Conservation (phyloP, 345 rosid species). For the Brassica juncea region DNA sequence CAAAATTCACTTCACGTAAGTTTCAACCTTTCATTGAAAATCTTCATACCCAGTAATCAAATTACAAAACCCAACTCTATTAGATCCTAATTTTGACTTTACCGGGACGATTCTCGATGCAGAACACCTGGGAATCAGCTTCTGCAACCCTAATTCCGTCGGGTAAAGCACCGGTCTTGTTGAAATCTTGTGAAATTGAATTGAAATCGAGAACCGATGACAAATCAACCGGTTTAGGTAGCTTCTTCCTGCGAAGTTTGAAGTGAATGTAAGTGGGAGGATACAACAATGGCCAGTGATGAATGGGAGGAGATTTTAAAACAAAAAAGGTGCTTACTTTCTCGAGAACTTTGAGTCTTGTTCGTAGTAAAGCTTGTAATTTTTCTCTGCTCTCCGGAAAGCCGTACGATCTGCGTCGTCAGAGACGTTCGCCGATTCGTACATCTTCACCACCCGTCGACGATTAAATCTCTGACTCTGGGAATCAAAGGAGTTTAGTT, state of each 20-base stretch:
- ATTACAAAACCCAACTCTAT: background rate
- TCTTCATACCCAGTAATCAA: background rate
- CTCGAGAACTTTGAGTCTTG: slow-evolving; percentile 56
- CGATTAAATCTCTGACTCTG: background rate
- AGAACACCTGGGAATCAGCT: slow-evolving; percentile 50
- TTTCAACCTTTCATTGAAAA: background rate
- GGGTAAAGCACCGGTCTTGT: slow-evolving; percentile 51
- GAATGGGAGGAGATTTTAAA: background rate
- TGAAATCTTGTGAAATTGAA: slow-evolving; percentile 48
- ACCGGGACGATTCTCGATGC: slow-evolving; percentile 78
- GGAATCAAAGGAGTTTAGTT: background rate
- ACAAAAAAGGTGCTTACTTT: slow-evolving; percentile 44
- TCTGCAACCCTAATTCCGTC: slow-evolving; percentile 47
- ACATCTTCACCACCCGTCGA: slow-evolving; percentile 47
- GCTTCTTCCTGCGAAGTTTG: slow-evolving; percentile 63
- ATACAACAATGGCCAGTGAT: background rate
- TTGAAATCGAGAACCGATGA: slow-evolving; percentile 73
- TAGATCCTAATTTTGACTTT: background rate
- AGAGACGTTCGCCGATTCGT: slow-evolving; percentile 51
- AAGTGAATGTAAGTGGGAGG: slow-evolving; percentile 5
- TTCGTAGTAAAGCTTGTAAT: slow-evolving; percentile 81
- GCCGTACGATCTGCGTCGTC: slow-evolving; percentile 65
- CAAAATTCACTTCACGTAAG: slow-evolving; percentile 16
- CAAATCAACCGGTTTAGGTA: slow-evolving; percentile 69
- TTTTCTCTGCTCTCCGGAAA: slow-evolving; percentile 87